Base-by-base conservation (phyloP, 2,329 filamentous ascomycete species). In the Curvularia eragrostidis region DNA sequence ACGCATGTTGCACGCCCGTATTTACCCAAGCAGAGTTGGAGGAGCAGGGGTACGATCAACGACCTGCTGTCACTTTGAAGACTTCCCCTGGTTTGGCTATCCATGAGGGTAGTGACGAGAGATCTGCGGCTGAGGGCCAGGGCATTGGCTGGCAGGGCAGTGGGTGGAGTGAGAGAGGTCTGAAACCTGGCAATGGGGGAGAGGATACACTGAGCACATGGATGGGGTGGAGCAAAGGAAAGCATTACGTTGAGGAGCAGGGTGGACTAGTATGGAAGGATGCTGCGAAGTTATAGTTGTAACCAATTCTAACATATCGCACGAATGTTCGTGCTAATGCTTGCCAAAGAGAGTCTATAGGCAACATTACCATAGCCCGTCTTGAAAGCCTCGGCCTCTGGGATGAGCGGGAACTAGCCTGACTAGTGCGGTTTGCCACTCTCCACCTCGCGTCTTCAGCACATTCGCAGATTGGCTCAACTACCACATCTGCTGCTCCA, bases 1-100 rank as follows among this genome's bases (percentile, higher is more conserved):
- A 98, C 78, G 94, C 94, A 1, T 98, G 94, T 75, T 92, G 90
- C 62, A 92, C 91, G n/a, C 94, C 94, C 0, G 91, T 98, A 1
- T 80, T 97, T 41, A 88, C 87, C 32, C 91, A 92, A 64, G 70
- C 66, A 0, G 93, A 97, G 77, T 80, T 97, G 42, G 85, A 91
- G 69, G 63, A 74, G n/a, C 78, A 74, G 19, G 83, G 82, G 0
- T 87, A 88, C 46, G 89, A 93, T 64, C 89, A 91, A 78, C 78
- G 91, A 59, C 90, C 90, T 1, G 78, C 84, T 1, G 89, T 93
- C 9, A 87, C 87, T 34, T 76, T 97, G 69, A 84, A 82, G 36
- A 82, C 81, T 23, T 93, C 91, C 10, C 93, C 93, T 0, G 87
- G 84, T 19, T 77, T 87, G 47, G 88, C 87, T 0, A 82, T 91